These are phyloP conservation scores for Holtermanniella nyarrowii DNA, from an alignment of 768 basidiomycete species.

Conservation along the genomic window DNA sequence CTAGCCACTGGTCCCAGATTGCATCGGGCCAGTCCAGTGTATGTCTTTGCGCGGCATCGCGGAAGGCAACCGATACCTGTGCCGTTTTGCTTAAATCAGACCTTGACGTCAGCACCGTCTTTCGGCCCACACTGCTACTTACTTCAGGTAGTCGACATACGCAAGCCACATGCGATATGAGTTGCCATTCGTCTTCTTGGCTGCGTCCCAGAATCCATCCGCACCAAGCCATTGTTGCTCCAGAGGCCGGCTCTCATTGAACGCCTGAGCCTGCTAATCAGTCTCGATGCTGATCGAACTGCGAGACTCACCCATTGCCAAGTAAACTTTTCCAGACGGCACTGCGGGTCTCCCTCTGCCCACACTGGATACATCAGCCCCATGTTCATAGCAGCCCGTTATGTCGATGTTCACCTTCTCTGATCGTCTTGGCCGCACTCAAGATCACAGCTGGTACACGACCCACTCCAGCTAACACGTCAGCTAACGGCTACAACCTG, in stretches of 20 bases:
- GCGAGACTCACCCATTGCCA: conserved; percentile 55
- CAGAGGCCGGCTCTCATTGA: conserved; percentile 24
- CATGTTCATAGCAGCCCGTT: too few relatives aligned
- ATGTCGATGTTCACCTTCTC: too few relatives aligned
- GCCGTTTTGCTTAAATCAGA: not conserved
- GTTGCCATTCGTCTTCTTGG: conserved; percentile 57
- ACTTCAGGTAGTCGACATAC: conserved; percentile 68
- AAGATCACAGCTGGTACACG: not conserved
- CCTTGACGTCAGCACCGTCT: not conserved
- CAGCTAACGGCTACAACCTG: not conserved
- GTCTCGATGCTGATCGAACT: conserved; percentile 1
- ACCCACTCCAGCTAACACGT: not conserved
- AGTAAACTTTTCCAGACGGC: conserved; percentile 75
- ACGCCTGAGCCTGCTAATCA: not conserved
- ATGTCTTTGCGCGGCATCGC: conserved; percentile 56
- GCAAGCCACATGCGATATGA: conserved; percentile 66
- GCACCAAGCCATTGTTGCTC: conserved; percentile 20
- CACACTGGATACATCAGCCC: too few relatives aligned
- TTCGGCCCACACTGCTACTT: too few relatives aligned
- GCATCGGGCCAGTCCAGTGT: conserved; percentile 87
- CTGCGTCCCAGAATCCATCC: conserved; percentile 52
- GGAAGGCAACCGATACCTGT: conserved; percentile 35
- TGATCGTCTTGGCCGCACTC: not conserved
- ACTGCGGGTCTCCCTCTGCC: conserved; percentile 59
- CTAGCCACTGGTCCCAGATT: conserved; percentile 78